These are phyloP conservation scores for Scytalidium sp. DNA, from an alignment of 2,329 filamentous ascomycete species.

Conservation along the genomic window DNA sequence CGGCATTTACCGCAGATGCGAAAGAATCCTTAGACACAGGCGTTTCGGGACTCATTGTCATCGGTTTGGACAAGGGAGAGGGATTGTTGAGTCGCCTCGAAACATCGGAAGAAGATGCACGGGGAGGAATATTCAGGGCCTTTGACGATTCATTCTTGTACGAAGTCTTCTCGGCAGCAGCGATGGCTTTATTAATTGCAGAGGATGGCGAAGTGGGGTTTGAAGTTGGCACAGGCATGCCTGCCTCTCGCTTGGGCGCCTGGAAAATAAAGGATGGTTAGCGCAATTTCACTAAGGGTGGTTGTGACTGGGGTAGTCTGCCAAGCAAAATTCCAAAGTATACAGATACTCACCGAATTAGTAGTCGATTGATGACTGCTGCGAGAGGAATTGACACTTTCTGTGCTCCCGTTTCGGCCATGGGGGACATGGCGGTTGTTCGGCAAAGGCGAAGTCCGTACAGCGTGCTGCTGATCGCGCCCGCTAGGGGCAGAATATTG, in stretches of 20 bases:
- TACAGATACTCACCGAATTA: slow-evolving; percentile 57
- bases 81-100: slow-evolving; percentile 65
- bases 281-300: slow-evolving; percentile 16
- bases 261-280: slow-evolving; percentile 33
- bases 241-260: slow-evolving; percentile 58
- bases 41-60: slow-evolving; percentile 57
- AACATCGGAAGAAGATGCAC: slow-evolving; percentile 55
- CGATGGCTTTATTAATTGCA: slow-evolving; percentile 24
- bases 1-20: slow-evolving; percentile 30
- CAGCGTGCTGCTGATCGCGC: slow-evolving; percentile 27
- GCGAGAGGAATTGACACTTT: slow-evolving; percentile 58
- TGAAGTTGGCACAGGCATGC: slow-evolving; percentile 33
- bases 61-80: slow-evolving; percentile 72
- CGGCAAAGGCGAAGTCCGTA: slow-evolving; percentile 28
- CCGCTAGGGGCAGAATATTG: slow-evolving; percentile 24
- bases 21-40: slow-evolving; percentile 39
- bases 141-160: slow-evolving; percentile 52
- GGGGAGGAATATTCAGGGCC: slow-evolving; percentile 56
- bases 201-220: slow-evolving; percentile 42
- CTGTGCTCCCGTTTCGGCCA: slow-evolving; percentile 54
- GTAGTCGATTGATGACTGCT: slow-evolving; percentile 56
- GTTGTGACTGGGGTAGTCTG: slow-evolving; percentile 1
- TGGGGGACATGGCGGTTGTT: slow-evolving; percentile 21
- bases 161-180: slow-evolving; percentile 40
- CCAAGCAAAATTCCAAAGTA: slow-evolving; percentile 6